Conservation (phyloP, 768 basidiomycete genomes). For the Sporobolomyces pararoseus region DNA sequence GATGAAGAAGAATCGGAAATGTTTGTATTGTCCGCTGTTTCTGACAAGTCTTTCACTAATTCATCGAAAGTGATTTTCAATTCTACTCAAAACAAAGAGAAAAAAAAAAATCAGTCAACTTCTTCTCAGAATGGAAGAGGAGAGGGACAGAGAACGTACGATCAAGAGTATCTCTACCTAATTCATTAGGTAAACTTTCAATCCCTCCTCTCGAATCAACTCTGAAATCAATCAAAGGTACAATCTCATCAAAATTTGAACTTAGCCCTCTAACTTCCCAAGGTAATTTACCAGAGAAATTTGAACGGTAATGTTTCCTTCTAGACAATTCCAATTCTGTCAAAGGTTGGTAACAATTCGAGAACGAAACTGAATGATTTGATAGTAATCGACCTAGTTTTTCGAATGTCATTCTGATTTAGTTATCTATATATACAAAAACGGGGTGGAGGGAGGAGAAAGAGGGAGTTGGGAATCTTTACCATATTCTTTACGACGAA, state of each 20-base stretch:
- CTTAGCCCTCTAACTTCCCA: conserved; percentile 71
- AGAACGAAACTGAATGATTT: conserved; percentile 70
- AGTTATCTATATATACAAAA: too few relatives aligned
- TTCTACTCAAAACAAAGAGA: conserved; percentile 38
- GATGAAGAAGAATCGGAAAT: not conserved
- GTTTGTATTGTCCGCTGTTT: not conserved
- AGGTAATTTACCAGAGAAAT: conserved; percentile 79
- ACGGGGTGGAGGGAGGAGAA: not conserved
- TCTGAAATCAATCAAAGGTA: conserved; percentile 23
- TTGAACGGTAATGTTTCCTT: conserved; percentile 76
- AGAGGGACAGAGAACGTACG: conserved; percentile 54
- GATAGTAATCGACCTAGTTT: conserved; percentile 65
- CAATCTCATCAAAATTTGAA: not conserved
- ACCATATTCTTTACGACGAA: conserved; percentile 86
- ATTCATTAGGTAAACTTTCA: conserved; percentile 54
- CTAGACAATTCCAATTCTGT: conserved; percentile 74
- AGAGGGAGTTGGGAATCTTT: conserved; percentile 45
- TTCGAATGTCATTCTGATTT: too few relatives aligned
- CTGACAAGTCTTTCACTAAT: conserved; percentile 33
- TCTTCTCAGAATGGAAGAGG: conserved; percentile 4
- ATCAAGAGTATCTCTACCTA: conserved; percentile 68
- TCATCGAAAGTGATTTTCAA: conserved; percentile 44
- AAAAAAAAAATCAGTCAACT: not conserved
- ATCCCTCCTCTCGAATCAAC: conserved; percentile 8
- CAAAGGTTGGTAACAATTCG: conserved; percentile 81